phyloP scores from a whole-genome alignment of 768 basidiomycete genomes.

The Chalciporus pseudorubinellus region DNA sequence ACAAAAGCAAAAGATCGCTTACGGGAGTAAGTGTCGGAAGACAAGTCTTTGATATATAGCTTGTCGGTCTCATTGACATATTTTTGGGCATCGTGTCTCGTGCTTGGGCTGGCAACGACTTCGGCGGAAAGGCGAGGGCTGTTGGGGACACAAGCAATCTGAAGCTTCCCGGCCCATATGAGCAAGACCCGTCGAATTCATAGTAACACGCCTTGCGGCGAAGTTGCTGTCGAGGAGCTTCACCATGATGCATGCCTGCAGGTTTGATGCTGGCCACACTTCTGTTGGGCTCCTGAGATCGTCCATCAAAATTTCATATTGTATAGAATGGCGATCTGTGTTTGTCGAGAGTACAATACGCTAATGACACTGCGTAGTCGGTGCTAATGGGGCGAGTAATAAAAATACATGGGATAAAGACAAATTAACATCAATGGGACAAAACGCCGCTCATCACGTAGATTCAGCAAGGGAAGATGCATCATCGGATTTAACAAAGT shows the following conservation, averaged over 20 bases:
- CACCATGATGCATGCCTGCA: too few species aligned
- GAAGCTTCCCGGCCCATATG: too few species aligned
- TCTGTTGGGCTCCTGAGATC: too few species aligned
- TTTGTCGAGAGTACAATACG: background rate
- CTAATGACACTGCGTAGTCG: background rate
- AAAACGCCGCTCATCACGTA: background rate
- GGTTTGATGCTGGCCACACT: too few species aligned
- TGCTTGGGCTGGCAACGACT: background rate
- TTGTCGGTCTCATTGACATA: background rate
- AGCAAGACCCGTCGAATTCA: too few species aligned
- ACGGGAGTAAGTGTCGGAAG: constrained; percentile 3
- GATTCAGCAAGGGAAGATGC: constrained; percentile 11
- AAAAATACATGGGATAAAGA: constrained; percentile 10
- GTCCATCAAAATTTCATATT: too few species aligned
- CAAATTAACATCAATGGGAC: background rate
- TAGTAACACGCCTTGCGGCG: too few species aligned
- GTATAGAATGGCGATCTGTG: background rate
- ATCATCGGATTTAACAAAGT: constrained; percentile 25
- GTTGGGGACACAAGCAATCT: background rate
- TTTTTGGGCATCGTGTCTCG: constrained; percentile 7
- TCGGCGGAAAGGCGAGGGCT: background rate
- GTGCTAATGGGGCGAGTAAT: background rate
- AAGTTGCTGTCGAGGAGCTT: too few species aligned
- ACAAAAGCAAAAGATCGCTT: background rate
- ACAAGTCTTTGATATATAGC: background rate